Evolutionary conservation across 805 yeast genomes (phyloP).

Genomic region (Yamadazyma endophytica): DNA sequence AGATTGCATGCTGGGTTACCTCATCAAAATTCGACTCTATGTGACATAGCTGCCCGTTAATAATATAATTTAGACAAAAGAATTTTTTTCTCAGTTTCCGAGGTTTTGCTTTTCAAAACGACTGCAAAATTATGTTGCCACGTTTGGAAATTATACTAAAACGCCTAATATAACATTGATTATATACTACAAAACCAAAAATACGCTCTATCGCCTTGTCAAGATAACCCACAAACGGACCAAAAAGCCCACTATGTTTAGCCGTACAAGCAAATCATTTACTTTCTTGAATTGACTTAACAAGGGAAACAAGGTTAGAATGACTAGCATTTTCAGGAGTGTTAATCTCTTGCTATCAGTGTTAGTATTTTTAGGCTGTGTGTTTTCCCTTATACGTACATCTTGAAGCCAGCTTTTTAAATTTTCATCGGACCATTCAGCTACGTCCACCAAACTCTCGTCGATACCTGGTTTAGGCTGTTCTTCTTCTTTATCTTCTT

Average conservation of each 20-base stretch:
- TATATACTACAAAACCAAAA: too few relatives aligned
- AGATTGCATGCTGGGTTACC: too few relatives aligned
- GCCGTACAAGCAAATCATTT: slow-evolving; percentile 15
- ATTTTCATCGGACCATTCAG: slow-evolving; percentile 32
- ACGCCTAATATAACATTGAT: too few relatives aligned
- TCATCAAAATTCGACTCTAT: too few relatives aligned
- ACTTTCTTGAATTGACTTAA: slow-evolving; percentile 35
- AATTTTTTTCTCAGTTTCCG: too few relatives aligned
- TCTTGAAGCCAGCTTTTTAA: slow-evolving; percentile 32
- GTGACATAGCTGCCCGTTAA: too few relatives aligned
- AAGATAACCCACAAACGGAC: slow-evolving; percentile 1
- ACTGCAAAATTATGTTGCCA: too few relatives aligned
- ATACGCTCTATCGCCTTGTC: background rate
- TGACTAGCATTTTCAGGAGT: slow-evolving; percentile 44
- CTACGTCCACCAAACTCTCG: slow-evolving; percentile 22
- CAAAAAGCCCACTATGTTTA: slow-evolving; percentile 15
- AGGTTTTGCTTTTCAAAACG: too few relatives aligned
- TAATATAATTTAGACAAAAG: too few relatives aligned
- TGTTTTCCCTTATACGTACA: slow-evolving; percentile 24
- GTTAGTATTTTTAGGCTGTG: slow-evolving; percentile 5
- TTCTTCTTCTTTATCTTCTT: slow-evolving; percentile 3
- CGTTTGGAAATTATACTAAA: too few relatives aligned
- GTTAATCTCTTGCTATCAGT: slow-evolving; percentile 41
- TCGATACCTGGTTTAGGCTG: slow-evolving; percentile 11
- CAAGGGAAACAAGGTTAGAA: slow-evolving; percentile 45